Base-by-base conservation (phyloP, 306 rosid species). In the Pachyrhizus erosus region DNA sequence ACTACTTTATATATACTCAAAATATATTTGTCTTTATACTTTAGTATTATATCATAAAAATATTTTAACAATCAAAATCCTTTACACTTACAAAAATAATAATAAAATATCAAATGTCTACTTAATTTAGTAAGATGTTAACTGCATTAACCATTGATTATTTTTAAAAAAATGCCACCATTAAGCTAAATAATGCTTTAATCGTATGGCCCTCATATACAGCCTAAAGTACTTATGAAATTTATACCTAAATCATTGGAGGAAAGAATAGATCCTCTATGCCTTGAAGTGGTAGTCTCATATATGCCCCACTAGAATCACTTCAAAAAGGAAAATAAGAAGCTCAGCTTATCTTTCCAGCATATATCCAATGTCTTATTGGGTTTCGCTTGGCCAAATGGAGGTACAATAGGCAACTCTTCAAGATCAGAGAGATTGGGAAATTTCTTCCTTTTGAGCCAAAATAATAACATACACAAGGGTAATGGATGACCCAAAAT, bases 221-320 rank as follows among this genome's bases (percentile, higher is more conserved):
- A 18, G 48, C 10, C 39, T 20, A 18, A 72, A 31, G 77, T 66
- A 84, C 68, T 69, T 70, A 62, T 45, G 65, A 49, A 9, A 67
- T 75, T 79, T 55, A 77, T 73, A 77, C 78, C 58, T 71, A 76
- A 83, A 87, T 88, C 83, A 90, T 88, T 86, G 76, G 72, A 57
- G 58, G 85, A 71, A 18, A 66, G 90, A 88, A 86, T 88, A 81
- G 70, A 83, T 81, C 89, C 90, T 84, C 71, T 43, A 73, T 76
- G 74, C 83, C 66, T 78, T 23, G 65, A 81, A 84, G 86, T 81
- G 88, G 77, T 73, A 77, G 83, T 64, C 75, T 66, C 76, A 58
- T 71, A 48, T 49, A 77, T 80, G 55, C 85, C 91, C 89, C 87
- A 86, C 90, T 86, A n/a, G 71, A 87, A 85, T 70, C 81, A 80